These are phyloP conservation scores for Arthrobotrys musiformis DNA, from an alignment of 2,329 filamentous ascomycete genomes.

Conservation along the genomic window DNA sequence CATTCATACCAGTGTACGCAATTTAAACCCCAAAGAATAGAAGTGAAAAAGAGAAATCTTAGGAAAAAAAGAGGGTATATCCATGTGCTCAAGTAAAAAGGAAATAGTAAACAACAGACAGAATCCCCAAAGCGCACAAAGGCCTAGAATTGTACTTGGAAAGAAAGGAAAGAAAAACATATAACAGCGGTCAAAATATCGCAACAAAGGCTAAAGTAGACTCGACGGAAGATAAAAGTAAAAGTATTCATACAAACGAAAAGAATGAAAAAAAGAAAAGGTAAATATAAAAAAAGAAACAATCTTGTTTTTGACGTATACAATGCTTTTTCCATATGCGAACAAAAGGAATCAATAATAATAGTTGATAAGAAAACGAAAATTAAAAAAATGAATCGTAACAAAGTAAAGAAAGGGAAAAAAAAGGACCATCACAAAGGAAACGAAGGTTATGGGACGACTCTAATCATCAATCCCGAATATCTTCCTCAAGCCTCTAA, in stretches of 20 bases:
- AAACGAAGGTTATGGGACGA: slow-evolving; percentile 6
- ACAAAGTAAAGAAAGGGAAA: slow-evolving; percentile 14
- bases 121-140: background rate
- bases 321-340: slow-evolving; percentile 33
- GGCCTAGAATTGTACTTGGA: background rate
- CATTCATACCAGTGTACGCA: too few species aligned
- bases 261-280: background rate
- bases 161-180: background rate
- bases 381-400: slow-evolving; percentile 16
- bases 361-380: background rate
- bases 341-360: background rate
- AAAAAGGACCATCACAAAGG: too few species aligned
- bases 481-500: slow-evolving; percentile 49
- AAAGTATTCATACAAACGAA: slow-evolving; percentile 17
- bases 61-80: background rate
- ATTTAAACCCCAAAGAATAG: background rate
- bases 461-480: slow-evolving; percentile 53
- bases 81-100: background rate
- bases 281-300: slow-evolving; percentile 7
- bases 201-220: slow-evolving; percentile 1
- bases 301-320: slow-evolving; percentile 33
- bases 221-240: background rate
- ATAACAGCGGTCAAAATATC: background rate
- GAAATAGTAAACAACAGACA: background rate
- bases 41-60: background rate